phyloP scores from a whole-genome alignment of 2,329 filamentous ascomycete genomes.

The Aureobasidium uvarum region DNA sequence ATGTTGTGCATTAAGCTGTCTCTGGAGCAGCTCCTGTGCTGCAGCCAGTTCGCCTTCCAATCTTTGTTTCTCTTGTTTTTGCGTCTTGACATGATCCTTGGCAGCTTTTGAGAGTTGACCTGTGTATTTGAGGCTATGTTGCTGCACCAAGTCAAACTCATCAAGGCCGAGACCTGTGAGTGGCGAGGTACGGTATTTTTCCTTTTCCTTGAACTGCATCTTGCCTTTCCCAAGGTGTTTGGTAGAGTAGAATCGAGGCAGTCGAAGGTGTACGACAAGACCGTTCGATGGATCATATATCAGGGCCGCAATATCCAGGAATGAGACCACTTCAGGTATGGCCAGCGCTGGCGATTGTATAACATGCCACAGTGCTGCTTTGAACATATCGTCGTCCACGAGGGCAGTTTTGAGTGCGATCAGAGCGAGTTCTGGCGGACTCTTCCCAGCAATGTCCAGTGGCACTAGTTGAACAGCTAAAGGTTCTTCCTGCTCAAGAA shows the following conservation, averaged over 20 bases:
- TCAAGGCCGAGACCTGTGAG: conserved; percentile 34
- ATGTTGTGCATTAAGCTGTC: neutral
- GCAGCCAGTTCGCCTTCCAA: conserved; percentile 10
- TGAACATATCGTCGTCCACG: conserved; percentile 49
- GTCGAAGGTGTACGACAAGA: conserved; percentile 51
- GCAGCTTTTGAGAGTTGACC: conserved; percentile 33
- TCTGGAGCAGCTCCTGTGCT: conserved; percentile 19
- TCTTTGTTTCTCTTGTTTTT: conserved; percentile 25
- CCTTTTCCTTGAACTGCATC: conserved; percentile 37
- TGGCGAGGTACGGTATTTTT: conserved; percentile 34
- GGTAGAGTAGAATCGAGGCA: conserved; percentile 58
- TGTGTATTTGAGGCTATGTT: conserved; percentile 35
- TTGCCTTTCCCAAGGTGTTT: conserved; percentile 53
- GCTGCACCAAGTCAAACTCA: conserved; percentile 35
- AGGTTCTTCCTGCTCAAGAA: conserved; percentile 58
- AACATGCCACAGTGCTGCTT: conserved; percentile 57
- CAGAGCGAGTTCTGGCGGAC: conserved; percentile 56
- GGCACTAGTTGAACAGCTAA: conserved; percentile 49
- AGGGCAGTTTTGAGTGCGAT: conserved; percentile 57
- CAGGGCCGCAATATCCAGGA: conserved; percentile 58
- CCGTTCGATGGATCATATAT: conserved; percentile 55
- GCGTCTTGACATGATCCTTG: conserved; percentile 28
- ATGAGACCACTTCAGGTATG: conserved; percentile 54
- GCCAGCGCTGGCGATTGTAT: conserved; percentile 52
- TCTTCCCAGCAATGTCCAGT: conserved; percentile 54